phyloP scores from a whole-genome alignment of 78 protist species.

The Andalucia godoyi region DNA sequence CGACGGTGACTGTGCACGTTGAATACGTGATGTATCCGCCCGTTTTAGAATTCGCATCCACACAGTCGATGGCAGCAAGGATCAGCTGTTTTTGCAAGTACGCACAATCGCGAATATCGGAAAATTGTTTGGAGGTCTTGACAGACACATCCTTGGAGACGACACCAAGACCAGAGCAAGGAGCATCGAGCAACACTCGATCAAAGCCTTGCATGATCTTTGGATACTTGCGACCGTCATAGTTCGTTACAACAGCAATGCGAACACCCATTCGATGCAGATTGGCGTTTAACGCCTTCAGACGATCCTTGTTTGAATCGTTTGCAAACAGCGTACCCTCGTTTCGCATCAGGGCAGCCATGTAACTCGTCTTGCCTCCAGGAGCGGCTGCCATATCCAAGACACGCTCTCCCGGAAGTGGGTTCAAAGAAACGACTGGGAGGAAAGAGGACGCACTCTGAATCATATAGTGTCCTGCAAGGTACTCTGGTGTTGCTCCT shows the following conservation, averaged over 20 bases:
- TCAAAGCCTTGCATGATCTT: constrained; percentile 72
- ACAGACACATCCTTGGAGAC: constrained; percentile 84
- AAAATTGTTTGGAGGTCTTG: constrained; percentile 51
- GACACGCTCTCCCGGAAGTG: constrained; percentile 69
- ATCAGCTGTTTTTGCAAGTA: constrained; percentile 88
- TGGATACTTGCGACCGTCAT: constrained; percentile 76
- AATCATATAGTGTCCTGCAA: constrained; percentile 95
- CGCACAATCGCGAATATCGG: constrained; percentile 65
- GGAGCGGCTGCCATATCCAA: constrained; percentile 97
- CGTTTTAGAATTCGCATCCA: constrained; percentile 59
- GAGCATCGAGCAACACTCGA: constrained; percentile 97
- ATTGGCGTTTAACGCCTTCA: constrained; percentile 71
- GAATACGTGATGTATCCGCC: constrained; percentile 90
- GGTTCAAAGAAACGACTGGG: constrained; percentile 91
- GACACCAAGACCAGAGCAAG: constrained; percentile 98
- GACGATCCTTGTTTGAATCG: constrained; percentile 78
- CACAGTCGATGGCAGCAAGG: constrained; percentile 89
- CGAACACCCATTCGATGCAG: constrained; percentile 44
- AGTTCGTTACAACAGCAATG: constrained; percentile 68
- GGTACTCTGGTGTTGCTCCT: constrained; percentile 89
- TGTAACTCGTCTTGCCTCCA: constrained; percentile 97
- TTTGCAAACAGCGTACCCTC: constrained; percentile 89
- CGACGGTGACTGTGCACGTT: constrained; percentile 71
- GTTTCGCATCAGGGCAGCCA: constrained; percentile 91
- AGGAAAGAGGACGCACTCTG: constrained; percentile 94